Evolutionary conservation across 148 eudicot species (phyloP).

Genomic region (Polygonum aviculare): DNA sequence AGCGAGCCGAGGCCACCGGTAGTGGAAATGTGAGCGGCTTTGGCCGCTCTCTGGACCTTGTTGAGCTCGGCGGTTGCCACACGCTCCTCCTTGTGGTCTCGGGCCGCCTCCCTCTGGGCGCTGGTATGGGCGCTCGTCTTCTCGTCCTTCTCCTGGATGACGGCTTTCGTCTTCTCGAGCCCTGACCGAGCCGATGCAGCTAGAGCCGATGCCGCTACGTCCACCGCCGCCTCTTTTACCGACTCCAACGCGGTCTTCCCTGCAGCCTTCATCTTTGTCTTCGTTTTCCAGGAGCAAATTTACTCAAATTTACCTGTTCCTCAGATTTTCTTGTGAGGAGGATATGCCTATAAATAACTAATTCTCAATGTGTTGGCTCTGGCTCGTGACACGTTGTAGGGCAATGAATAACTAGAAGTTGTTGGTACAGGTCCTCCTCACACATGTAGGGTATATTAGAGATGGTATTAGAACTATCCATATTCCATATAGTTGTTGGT

Average conservation of each 20-base stretch:
- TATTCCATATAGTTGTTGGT: too few species aligned
- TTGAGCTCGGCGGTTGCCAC: not conserved
- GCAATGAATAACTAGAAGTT: too few species aligned
- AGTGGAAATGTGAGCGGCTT: not conserved
- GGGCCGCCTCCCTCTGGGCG: conserved; percentile 12
- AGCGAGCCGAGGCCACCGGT: not conserved
- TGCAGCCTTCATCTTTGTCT: conserved; percentile 12
- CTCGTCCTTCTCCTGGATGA: conserved; percentile 24
- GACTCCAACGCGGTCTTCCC: conserved; percentile 15
- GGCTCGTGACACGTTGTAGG: too few species aligned
- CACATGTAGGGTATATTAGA: too few species aligned
- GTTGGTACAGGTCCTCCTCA: too few species aligned
- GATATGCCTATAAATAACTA: too few species aligned
- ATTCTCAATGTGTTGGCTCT: too few species aligned
- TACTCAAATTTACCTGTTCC: too few species aligned
- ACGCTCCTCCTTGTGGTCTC: not conserved
- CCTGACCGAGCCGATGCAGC: conserved; percentile 18
- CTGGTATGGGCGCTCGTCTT: conserved; percentile 33
- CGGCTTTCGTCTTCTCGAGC: conserved; percentile 27
- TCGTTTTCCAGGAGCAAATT: too few species aligned
- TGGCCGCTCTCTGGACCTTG: not conserved
- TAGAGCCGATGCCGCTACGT: conserved; percentile 15
- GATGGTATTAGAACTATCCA: too few species aligned
- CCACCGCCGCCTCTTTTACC: conserved; percentile 16
- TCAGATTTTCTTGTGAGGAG: not conserved